Conservation (phyloP, 2,329 filamentous ascomycete genomes). For the Tolypocladium tundrense region DNA sequence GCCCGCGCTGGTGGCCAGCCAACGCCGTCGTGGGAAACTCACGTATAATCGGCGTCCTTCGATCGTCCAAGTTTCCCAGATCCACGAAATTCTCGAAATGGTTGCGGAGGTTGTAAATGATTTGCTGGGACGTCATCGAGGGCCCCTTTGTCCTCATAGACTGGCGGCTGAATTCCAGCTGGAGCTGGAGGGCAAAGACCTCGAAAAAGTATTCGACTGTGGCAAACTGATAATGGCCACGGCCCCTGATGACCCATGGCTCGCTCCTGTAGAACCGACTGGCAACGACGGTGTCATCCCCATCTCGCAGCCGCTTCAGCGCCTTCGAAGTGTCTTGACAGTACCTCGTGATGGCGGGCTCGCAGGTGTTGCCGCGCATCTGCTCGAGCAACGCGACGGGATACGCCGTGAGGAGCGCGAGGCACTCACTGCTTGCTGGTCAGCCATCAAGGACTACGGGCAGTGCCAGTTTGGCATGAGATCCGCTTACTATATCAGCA, state of each 20-base stretch:
- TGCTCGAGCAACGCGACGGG: constrained; percentile 15
- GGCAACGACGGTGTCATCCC: neutral
- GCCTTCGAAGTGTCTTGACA: constrained; percentile 10
- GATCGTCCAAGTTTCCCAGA: constrained; percentile 7
- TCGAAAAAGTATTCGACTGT: constrained; percentile 15
- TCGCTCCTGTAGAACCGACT: neutral
- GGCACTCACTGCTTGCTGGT: constrained; percentile 12
- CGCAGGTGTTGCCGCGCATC: constrained; percentile 12
- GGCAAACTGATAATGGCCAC: neutral
- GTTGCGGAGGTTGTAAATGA: constrained; percentile 14
- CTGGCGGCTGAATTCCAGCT: constrained; percentile 10
- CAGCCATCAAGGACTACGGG: neutral
- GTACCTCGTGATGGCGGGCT: constrained; percentile 13
- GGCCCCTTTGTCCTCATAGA: constrained; percentile 1
- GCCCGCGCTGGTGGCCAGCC: neutral
- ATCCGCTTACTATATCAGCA: constrained; percentile 11
- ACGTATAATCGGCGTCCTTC: constrained; percentile 12
- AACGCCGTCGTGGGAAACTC: constrained; percentile 1
- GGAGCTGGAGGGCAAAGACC: constrained; percentile 13
- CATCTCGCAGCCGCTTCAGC: constrained; percentile 8
- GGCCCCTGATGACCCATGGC: neutral
- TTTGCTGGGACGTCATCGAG: constrained; percentile 11
- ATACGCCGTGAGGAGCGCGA: constrained; percentile 14
- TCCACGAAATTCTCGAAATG: constrained; percentile 16
- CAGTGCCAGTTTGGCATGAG: neutral